phyloP scores from a whole-genome alignment of 805 yeast species.

The Cyberlindnera subsufficiens region DNA sequence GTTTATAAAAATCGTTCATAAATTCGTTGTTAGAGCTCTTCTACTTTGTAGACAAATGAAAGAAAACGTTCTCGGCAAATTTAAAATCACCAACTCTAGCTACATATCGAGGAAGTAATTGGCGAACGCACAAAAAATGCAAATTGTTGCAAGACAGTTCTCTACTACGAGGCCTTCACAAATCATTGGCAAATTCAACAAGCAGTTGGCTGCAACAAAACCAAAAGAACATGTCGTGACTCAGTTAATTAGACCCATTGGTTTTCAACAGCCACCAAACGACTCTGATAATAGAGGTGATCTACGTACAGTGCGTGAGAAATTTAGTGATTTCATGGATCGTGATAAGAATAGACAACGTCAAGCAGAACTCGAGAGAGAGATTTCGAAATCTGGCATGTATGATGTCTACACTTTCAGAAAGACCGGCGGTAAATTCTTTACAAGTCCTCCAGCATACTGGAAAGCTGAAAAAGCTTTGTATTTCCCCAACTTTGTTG shows the following conservation, averaged over 20 bases:
- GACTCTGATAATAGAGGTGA: conserved; percentile 36
- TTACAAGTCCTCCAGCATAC: conserved; percentile 73
- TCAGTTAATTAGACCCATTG: conserved; percentile 41
- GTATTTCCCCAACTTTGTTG: conserved; percentile 78
- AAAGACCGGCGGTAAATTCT: conserved; percentile 80
- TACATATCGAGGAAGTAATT: not conserved
- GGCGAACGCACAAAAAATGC: not conserved
- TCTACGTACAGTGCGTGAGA: conserved; percentile 28
- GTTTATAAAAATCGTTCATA: too few relatives aligned
- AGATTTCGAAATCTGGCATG: conserved; percentile 64
- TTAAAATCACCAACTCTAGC: too few relatives aligned
- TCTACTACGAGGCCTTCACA: conserved; percentile 2
- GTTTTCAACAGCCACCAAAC: conserved; percentile 33
- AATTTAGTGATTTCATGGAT: conserved; percentile 42
- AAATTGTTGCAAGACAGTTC: conserved; percentile 4
- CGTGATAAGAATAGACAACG: conserved; percentile 41
- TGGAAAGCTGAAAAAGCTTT: conserved; percentile 68
- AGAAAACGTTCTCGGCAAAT: too few relatives aligned
- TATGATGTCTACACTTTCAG: conserved; percentile 57
- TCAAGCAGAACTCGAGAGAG: conserved; percentile 50
- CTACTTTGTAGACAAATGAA: not conserved
- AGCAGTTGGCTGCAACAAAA: conserved; percentile 30
- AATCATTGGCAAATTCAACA: conserved; percentile 27
- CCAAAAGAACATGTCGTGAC: conserved; percentile 30
- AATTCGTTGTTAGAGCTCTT: not conserved